phyloP scores from a whole-genome alignment of 768 basidiomycete species.

The Boletus fagicola region DNA sequence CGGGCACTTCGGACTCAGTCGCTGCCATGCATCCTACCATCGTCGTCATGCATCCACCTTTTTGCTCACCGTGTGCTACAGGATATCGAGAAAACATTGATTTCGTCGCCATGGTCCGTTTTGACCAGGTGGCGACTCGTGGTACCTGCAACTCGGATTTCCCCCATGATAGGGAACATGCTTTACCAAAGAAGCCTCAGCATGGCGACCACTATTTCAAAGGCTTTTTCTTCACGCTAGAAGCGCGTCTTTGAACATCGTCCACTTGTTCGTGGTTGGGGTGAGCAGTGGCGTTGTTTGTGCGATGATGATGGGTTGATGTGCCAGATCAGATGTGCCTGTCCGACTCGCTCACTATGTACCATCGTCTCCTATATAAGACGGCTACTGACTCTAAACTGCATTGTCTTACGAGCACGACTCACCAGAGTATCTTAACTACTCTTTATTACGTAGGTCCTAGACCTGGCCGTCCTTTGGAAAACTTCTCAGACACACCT shows the following conservation, averaged over 20 bases:
- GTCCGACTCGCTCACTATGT: too few relatives aligned
- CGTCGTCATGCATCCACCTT: background rate
- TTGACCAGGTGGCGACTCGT: too few relatives aligned
- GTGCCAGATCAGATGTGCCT: too few relatives aligned
- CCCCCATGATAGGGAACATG: too few relatives aligned
- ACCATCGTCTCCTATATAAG: background rate
- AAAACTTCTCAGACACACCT: background rate
- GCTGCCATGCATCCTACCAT: background rate
- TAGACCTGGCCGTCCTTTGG: background rate
- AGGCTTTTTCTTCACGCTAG: background rate
- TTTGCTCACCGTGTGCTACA: background rate
- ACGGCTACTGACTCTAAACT: background rate
- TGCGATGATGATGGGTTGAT: background rate
- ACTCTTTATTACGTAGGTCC: background rate
- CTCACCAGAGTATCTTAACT: background rate
- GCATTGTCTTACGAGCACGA: background rate
- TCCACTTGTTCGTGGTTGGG: background rate
- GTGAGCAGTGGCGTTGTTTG: background rate
- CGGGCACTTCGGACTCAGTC: too few relatives aligned
- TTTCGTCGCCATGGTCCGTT: background rate
- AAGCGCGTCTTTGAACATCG: background rate
- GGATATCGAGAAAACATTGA: background rate
- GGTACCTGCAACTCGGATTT: background rate
- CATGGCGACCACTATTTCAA: background rate
- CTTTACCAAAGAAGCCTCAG: background rate